Evolutionary conservation across 2,329 filamentous ascomycete species (phyloP).

Genomic region (Fusarium piperis): DNA sequence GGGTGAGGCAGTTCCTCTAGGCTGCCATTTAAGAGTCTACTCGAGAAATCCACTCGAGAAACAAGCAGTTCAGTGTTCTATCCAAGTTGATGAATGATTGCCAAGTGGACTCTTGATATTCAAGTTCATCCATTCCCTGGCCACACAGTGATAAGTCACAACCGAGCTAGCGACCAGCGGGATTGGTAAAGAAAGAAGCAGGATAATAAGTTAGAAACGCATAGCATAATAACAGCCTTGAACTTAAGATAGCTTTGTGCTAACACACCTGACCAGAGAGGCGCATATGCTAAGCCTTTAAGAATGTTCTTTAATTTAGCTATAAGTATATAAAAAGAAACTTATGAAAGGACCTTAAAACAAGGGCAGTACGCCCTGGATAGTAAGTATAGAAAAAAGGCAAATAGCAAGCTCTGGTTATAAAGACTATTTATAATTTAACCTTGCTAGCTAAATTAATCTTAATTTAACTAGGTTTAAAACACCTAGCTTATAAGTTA

Average conservation of each 20-base stretch:
- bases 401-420: not conserved
- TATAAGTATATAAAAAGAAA: not conserved
- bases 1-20: not conserved
- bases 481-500: not conserved
- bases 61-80: not conserved
- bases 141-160: not conserved
- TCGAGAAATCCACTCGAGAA: not conserved
- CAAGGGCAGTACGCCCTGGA: not conserved
- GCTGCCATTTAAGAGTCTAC: not conserved
- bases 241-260: not conserved
- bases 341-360: not conserved
- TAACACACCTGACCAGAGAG: not conserved
- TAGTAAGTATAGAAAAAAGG: not conserved
- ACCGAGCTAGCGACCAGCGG: not conserved
- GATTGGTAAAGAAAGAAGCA: not conserved
- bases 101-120: not conserved
- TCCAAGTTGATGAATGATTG: not conserved
- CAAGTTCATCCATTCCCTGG: not conserved
- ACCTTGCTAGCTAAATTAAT: not conserved
- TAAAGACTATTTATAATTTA: not conserved
- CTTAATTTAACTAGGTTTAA: not conserved
- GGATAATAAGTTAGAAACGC: fast-evolving
- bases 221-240: not conserved
- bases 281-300: not conserved
- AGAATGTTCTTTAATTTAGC: not conserved